Percentiles rank a stretch among this genome's conserved stretches.
Conservation (phyloP, 192 early-diverging fungal genomes). For the Coemansia sp. region DNA sequence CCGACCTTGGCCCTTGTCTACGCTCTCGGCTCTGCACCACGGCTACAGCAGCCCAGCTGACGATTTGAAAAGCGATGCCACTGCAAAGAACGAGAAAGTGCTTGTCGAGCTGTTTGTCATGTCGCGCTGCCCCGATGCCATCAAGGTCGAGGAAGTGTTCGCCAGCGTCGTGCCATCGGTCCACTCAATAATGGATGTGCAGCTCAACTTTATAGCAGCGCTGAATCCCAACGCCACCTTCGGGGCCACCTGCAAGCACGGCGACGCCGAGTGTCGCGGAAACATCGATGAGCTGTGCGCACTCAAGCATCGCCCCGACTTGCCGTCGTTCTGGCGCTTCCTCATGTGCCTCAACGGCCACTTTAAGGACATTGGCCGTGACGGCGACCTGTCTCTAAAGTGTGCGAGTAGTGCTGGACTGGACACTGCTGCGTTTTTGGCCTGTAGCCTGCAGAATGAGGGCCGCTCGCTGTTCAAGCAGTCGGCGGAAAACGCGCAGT, state of each 20-base stretch:
- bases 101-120: conserved; percentile 71
- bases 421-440: conserved; percentile 48
- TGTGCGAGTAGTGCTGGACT: conserved; percentile 44
- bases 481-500: conserved; percentile 54
- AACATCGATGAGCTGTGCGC: conserved; percentile 56
- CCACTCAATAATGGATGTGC: conserved; percentile 50
- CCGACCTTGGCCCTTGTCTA: background rate
- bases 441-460: conserved; percentile 36
- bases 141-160: conserved; percentile 57
- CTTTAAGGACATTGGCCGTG: conserved; percentile 25
- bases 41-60: background rate
- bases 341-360: conserved; percentile 39
- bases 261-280: conserved; percentile 57
- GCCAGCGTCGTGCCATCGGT: conserved; percentile 37
- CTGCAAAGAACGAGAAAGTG: conserved; percentile 36
- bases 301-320: conserved; percentile 25
- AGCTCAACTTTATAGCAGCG: conserved; percentile 55
- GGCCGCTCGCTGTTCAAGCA: conserved; percentile 56
- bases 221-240: conserved; percentile 36
- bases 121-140: conserved; percentile 71
- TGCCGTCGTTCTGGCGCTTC: conserved; percentile 47
- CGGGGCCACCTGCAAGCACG: conserved; percentile 58
- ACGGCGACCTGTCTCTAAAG: conserved; percentile 25
- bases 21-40: background rate
- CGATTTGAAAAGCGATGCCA: background rate